Evolutionary conservation across 805 yeast genomes (phyloP).

Genomic region (Saturnispora besseyi): DNA sequence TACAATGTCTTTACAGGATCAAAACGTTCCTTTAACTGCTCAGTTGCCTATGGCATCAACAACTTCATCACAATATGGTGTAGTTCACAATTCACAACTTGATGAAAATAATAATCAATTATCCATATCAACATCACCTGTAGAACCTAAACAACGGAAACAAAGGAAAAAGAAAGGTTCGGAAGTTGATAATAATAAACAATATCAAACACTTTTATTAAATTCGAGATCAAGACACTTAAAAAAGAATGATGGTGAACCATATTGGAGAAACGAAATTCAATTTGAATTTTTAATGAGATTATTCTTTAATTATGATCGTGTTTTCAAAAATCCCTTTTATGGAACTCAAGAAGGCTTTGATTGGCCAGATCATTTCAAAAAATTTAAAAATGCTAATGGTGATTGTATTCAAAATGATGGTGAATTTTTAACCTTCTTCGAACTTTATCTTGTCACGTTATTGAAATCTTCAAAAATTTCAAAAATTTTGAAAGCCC

Average conservation of each 20-base stretch:
- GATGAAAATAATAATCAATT: neutral
- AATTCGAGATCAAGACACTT: conserved; percentile 43
- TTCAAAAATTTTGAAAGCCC: conserved; percentile 73
- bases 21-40: too few species aligned
- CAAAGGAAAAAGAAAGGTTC: conserved; percentile 1
- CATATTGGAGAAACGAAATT: conserved; percentile 80
- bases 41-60: too few species aligned
- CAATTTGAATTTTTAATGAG: conserved; percentile 68
- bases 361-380: conserved; percentile 30
- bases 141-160: neutral
- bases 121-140: neutral
- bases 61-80: neutral
- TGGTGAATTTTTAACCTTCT: conserved; percentile 56
- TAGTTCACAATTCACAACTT: neutral
- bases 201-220: conserved; percentile 23
- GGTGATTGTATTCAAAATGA: conserved; percentile 19
- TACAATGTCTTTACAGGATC: neutral
- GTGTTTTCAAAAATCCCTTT: conserved; percentile 62
- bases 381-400: conserved; percentile 16
- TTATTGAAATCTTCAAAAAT: conserved; percentile 77
- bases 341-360: conserved; percentile 28
- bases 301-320: conserved; percentile 52
- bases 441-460: conserved; percentile 74
- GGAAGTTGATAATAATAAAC: conserved; percentile 10
- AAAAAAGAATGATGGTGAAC: conserved; percentile 88